Evolutionary conservation across 225 moss, liverwort and hornwort species (phyloP).

Genomic region (Antitrichia curtipendula): DNA sequence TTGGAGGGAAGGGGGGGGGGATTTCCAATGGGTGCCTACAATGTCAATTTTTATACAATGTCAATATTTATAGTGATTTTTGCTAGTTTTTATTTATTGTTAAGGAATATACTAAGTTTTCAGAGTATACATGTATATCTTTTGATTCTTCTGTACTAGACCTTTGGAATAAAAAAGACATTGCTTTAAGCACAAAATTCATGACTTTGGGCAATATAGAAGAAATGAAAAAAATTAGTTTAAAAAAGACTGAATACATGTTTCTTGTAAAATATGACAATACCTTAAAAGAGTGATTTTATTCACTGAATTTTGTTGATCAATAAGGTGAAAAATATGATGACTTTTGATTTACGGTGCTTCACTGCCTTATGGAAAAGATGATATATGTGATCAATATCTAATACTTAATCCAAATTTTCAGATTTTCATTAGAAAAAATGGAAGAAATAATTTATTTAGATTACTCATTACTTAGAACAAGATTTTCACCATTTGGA

Average conservation of each 20-base stretch:
- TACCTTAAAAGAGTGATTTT: too few species aligned
- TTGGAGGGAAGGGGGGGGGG: too few species aligned
- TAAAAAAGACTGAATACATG: too few species aligned
- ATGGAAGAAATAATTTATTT: background rate
- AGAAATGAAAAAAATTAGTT: background rate
- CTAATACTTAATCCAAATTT: background rate
- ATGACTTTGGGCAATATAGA: background rate
- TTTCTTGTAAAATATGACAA: background rate
- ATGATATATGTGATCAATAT: background rate
- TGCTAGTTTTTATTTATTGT: background rate
- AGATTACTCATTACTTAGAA: background rate
- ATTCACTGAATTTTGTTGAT: background rate
- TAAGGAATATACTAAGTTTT: background rate
- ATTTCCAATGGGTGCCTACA: accelerated
- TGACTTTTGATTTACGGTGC: background rate
- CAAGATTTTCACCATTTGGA: background rate
- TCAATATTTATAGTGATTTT: background rate
- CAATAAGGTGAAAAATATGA: background rate
- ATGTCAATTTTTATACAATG: background rate
- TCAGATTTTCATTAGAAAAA: background rate
- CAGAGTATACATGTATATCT: background rate
- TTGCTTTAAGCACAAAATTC: background rate
- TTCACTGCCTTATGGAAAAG: background rate
- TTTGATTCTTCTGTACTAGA: too few species aligned
- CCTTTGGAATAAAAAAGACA: background rate